Conservation (phyloP, 345 rosid genomes). For the Combretum micranthum region DNA sequence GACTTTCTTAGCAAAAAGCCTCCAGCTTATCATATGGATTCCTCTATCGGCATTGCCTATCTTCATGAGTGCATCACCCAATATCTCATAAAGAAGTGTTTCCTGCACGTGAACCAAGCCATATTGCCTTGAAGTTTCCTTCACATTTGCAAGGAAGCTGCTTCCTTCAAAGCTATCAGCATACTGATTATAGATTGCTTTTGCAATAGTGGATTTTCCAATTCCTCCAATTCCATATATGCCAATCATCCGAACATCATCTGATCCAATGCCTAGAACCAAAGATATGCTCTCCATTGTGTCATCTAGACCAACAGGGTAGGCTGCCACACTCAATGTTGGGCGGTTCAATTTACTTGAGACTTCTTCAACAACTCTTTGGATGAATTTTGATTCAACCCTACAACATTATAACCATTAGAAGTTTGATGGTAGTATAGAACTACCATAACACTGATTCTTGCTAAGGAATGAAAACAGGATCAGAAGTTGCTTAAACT, state of each 20-base stretch:
- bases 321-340: slow-evolving; percentile 10
- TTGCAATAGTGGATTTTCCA: slow-evolving; percentile 25
- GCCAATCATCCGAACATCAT: slow-evolving; percentile 15
- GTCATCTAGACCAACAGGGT: slow-evolving; percentile 16
- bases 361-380: slow-evolving; percentile 14
- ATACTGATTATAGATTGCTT: slow-evolving; percentile 19
- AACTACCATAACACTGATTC: too few species aligned
- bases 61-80: slow-evolving; percentile 5
- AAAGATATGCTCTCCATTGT: slow-evolving; percentile 6
- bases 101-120: too few species aligned
- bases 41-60: slow-evolving; percentile 12
- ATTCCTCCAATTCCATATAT: slow-evolving; percentile 18
- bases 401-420: background rate
- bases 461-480: too few species aligned
- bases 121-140: slow-evolving; percentile 17
- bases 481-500: too few species aligned
- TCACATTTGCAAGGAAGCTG: slow-evolving; percentile 34
- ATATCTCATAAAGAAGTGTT: slow-evolving; percentile 13
- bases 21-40: slow-evolving; percentile 7
- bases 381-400: slow-evolving; percentile 13
- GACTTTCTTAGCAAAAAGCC: slow-evolving; percentile 14
- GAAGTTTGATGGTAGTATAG: too few species aligned
- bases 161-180: slow-evolving; percentile 25
- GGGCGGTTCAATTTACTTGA: slow-evolving; percentile 18
- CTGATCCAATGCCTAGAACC: slow-evolving; percentile 6